Percentiles rank a stretch among this genome's conserved stretches.
Conservation (phyloP, 2,329 filamentous ascomycete species). For the Cryphonectria japonica region DNA sequence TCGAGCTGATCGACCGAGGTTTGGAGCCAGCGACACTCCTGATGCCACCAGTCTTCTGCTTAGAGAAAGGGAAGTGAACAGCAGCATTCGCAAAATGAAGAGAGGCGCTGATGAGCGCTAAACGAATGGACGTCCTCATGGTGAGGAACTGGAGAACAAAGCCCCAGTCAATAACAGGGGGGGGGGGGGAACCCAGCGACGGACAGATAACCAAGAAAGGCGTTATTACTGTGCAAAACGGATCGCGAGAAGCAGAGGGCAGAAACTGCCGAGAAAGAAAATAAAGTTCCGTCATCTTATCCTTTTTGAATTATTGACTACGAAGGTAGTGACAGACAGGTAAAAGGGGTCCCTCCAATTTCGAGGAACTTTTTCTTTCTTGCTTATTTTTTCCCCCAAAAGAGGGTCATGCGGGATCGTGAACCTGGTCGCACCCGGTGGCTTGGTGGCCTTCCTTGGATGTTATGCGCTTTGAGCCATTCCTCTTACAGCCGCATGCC, state of each 20-base stretch:
- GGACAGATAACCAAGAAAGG: background rate
- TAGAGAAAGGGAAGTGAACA: slow-evolving; percentile 25
- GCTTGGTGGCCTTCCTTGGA: background rate
- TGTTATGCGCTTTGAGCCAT: slow-evolving; percentile 1
- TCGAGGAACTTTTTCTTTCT: background rate
- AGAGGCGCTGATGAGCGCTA: slow-evolving; percentile 17
- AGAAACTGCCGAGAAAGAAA: background rate
- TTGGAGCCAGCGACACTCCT: background rate
- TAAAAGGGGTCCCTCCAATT: background rate
- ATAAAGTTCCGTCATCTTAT: slow-evolving; percentile 13
- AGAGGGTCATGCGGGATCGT: slow-evolving; percentile 21
- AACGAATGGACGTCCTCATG: slow-evolving; percentile 26
- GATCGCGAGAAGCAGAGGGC: background rate
- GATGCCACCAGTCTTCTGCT: slow-evolving; percentile 2
- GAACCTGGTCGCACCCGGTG: slow-evolving; percentile 15
- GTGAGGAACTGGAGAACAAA: background rate
- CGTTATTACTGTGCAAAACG: background rate
- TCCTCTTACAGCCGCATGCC: slow-evolving; percentile 16
- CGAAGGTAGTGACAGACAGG: background rate
- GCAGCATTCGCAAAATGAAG: slow-evolving; percentile 11
- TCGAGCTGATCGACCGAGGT: slow-evolving; percentile 5
- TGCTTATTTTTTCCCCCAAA: background rate
- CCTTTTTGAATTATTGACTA: background rate
- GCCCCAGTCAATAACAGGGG: background rate
- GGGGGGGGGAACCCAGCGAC: background rate